Evolutionary conservation across 305 asterid genomes (phyloP).

Genomic region (Solanum hybrid): DNA sequence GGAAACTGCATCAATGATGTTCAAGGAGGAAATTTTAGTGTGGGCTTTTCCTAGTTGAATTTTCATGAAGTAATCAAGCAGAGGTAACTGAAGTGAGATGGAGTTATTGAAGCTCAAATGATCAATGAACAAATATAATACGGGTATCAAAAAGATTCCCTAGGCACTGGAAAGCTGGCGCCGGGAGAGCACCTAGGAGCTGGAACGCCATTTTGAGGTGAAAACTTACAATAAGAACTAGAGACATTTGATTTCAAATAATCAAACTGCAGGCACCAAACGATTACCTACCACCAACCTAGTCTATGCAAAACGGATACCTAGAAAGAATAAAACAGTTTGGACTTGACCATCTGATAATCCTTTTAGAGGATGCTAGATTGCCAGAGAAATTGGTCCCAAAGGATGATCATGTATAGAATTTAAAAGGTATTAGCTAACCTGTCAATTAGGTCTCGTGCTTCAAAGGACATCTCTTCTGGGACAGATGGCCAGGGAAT

Average conservation of each 20-base stretch:
- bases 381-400: not conserved
- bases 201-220: not conserved
- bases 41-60: not conserved
- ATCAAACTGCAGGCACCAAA: constrained; percentile 5
- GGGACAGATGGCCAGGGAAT: constrained; percentile 93
- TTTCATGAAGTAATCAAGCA: not conserved
- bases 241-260: not conserved
- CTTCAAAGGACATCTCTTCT: constrained; percentile 59
- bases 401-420: not conserved
- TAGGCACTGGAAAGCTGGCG: not conserved
- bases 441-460: constrained; percentile 85
- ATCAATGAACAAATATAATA: not conserved
- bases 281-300: not conserved
- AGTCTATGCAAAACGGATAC: not conserved
- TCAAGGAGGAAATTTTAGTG: not conserved
- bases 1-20: not conserved
- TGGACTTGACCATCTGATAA: not conserved
- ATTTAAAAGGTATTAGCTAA: constrained; percentile 21
- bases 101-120: not conserved
- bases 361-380: constrained; percentile 4
- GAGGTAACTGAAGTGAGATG: not conserved
- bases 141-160: not conserved
- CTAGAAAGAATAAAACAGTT: not conserved
- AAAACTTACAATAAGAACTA: not conserved
- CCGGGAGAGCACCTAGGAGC: not conserved